Base-by-base conservation (phyloP, 2,329 filamentous ascomycete genomes). In the Scytalidium lignicola region DNA sequence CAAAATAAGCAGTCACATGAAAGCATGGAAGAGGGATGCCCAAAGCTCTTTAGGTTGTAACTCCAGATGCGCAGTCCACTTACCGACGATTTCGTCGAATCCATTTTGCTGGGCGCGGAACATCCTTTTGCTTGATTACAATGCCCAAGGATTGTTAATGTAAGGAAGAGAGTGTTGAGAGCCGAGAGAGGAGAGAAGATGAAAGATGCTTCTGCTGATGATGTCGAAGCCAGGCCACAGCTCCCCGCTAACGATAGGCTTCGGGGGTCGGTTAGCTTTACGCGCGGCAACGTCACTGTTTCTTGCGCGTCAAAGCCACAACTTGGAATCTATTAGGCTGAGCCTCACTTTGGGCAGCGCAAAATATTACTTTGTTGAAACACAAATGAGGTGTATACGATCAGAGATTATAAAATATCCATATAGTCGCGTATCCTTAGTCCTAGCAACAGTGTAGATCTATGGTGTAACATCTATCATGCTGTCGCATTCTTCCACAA, bases 81-180 rank as follows among this genome's bases (percentile, higher is more conserved):
- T 72, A 83, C 81, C 80, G 67, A 87, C 80, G 58, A 79, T 80
- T 62, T 87, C 83, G 67, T 87, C 83, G 59, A 86, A 86, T 43
- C 79, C 75, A 67, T 86, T 86, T 65, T 82, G 78, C 68, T 85
- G 76, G 46, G 75, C 72, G 60, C 78, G 76, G 67, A 81, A 81
- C 78, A 81, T 81, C 52, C 26, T 53, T 41, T 10, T 37, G 15
- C 32, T n/a, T 17, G 32, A 37, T 37, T 37, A 17, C 23, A 37
- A 37, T 37, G 15, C 32, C 32, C 32, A 37, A 37, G 32, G 10
- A 4, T 17, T 37, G 15, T 13, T 4, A 37, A 37, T 37, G 12
- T 37, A 17, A 13, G 32, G 15, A 37, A 8, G 32, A 37, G 15
- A 13, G n/a, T 7, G 15, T 17, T 37, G 32, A 13, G 15, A 5